A percentile compares a stretch with the other conserved stretches of the same genome.
Conservation (phyloP, 441 rosid genomes). For the Aquilaria agallochum region DNA sequence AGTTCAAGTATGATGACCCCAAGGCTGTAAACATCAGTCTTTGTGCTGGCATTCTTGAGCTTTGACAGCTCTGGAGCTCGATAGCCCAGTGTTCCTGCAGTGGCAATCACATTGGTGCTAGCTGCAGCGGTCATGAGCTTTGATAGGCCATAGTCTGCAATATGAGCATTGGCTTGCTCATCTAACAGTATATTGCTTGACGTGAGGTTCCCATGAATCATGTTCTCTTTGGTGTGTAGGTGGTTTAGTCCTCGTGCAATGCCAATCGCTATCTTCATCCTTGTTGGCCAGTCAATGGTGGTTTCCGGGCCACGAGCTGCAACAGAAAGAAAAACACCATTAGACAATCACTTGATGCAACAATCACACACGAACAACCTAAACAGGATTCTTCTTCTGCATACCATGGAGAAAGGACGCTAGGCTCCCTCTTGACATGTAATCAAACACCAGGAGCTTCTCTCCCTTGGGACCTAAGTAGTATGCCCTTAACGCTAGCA, state of each 20-base stretch:
- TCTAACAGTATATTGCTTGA: constrained; percentile 66
- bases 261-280: constrained; percentile 63
- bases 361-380: neutral
- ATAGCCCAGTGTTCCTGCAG: constrained; percentile 63
- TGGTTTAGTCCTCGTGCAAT: constrained; percentile 48
- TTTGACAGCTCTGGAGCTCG: constrained; percentile 67
- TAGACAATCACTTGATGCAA: neutral
- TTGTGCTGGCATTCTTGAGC: constrained; percentile 53
- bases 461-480: constrained; percentile 79
- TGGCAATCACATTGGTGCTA: constrained; percentile 53
- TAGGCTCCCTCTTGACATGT: constrained; percentile 66
- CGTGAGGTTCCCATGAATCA: constrained; percentile 63
- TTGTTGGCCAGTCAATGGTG: constrained; percentile 47
- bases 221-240: constrained; percentile 53
- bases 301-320: constrained; percentile 75
- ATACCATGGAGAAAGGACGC: constrained; percentile 70
- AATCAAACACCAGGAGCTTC: constrained; percentile 77
- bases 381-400: constrained; percentile 4
- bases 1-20: constrained; percentile 63
- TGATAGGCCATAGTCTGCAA: constrained; percentile 64
- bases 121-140: constrained; percentile 65
- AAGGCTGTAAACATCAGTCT: constrained; percentile 66
- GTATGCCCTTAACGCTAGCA: constrained; percentile 61
- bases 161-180: constrained; percentile 47
- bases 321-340: neutral